phyloP scores from a whole-genome alignment of 495 filamentous ascomycete genomes.

The Penicillium cataractarum region DNA sequence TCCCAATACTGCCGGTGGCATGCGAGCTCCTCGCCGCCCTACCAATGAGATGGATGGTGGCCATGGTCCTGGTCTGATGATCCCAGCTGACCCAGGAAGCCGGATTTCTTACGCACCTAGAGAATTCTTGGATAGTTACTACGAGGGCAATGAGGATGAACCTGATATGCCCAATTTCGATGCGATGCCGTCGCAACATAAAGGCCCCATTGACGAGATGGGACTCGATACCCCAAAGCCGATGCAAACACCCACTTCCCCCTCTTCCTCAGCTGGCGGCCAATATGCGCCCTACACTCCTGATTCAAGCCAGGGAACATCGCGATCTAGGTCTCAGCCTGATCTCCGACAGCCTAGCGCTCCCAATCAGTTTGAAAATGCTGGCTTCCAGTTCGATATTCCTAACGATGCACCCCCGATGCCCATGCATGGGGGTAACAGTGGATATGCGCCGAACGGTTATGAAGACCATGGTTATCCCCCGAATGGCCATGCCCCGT shows the following conservation, averaged over 20 bases:
- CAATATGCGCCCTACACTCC: slow-evolving; percentile 44
- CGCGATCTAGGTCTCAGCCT: slow-evolving; percentile 68
- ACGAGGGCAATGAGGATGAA: slow-evolving; percentile 40
- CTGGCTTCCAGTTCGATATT: slow-evolving; percentile 70
- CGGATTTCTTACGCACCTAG: slow-evolving; percentile 36
- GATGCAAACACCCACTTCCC: slow-evolving; percentile 24
- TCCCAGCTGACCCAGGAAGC: slow-evolving; percentile 25
- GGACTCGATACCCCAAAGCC: slow-evolving; percentile 41
- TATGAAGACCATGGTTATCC: slow-evolving; percentile 15
- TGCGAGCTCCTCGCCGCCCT: slow-evolving; percentile 23
- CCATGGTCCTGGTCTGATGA: slow-evolving; percentile 9
- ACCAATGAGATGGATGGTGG: slow-evolving; percentile 23
- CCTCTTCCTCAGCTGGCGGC: slow-evolving; percentile 25
- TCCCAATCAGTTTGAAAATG: slow-evolving; percentile 56
- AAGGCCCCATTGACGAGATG: slow-evolving; percentile 54
- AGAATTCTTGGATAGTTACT: slow-evolving; percentile 48
- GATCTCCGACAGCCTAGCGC: slow-evolving; percentile 55
- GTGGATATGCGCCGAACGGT: slow-evolving; percentile 18
- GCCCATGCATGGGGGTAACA: slow-evolving; percentile 46
- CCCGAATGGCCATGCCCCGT: slow-evolving; percentile 27
- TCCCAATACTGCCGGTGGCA: slow-evolving; percentile 33
- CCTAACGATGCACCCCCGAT: slow-evolving; percentile 60
- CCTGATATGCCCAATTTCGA: slow-evolving; percentile 78
- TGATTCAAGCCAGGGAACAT: slow-evolving; percentile 37
- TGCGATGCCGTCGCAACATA: slow-evolving; percentile 51